A percentile compares a stretch with the other conserved stretches of the same genome.
These are phyloP conservation scores for Thielaviopsis euricoi DNA, from an alignment of 2,329 filamentous ascomycete genomes.

Conservation along the genomic window DNA sequence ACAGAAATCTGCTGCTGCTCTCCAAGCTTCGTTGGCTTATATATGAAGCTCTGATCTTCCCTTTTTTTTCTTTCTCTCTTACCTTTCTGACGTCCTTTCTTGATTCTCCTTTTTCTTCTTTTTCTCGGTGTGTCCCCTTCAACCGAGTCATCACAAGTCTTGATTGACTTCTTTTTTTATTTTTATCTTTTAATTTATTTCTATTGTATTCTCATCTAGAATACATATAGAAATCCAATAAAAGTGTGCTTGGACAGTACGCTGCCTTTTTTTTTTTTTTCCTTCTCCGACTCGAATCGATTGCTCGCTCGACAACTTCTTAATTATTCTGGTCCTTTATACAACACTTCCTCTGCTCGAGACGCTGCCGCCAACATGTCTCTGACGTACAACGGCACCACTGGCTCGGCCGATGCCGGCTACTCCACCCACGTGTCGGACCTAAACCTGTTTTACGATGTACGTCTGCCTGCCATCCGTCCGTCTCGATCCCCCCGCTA, in stretches of 20 bases:
- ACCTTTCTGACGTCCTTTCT: not conserved
- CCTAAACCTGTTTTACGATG: conserved; percentile 74
- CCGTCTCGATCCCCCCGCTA: not conserved
- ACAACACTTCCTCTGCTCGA: not conserved
- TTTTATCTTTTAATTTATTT: not conserved
- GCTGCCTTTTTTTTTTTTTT: too few relatives aligned
- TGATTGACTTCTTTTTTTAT: not conserved
- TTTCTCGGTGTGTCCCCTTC: not conserved
- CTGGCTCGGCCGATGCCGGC: conserved; percentile 31
- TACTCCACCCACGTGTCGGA: conserved; percentile 40
- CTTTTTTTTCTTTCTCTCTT: not conserved
- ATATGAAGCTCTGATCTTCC: not conserved
- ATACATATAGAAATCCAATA: not conserved
- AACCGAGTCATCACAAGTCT: not conserved
- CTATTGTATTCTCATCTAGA: not conserved
- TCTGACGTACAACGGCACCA: conserved; percentile 33
- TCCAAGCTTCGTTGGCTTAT: not conserved
- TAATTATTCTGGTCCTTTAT: not conserved
- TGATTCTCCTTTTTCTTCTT: not conserved
- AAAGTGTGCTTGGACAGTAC: too few relatives aligned
- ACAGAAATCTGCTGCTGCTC: not conserved
- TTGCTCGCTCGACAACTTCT: too few relatives aligned
- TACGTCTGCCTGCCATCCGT: conserved; percentile 22
- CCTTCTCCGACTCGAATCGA: too few relatives aligned
- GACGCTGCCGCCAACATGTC: conserved; percentile 17